Evolutionary conservation across 176 grass and related monocot species (phyloP).

Genomic region (Oryza meyeriana): DNA sequence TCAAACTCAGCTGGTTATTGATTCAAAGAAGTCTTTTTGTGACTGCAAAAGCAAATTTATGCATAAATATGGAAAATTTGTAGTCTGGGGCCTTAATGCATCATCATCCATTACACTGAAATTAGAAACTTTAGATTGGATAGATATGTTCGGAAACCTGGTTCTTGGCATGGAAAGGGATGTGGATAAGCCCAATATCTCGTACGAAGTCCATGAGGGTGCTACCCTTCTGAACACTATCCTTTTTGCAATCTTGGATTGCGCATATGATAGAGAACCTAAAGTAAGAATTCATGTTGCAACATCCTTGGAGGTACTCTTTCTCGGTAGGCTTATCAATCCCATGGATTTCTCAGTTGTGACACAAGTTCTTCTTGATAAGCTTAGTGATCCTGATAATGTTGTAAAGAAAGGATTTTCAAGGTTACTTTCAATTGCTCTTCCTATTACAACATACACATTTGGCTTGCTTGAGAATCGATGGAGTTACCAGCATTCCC

Average conservation of each 20-base stretch:
- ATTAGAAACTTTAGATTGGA: conserved; percentile 83
- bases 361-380: conserved; percentile 74
- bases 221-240: conserved; percentile 51
- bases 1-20: conserved; percentile 24
- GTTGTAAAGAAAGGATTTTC: conserved; percentile 69
- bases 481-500: conserved; percentile 37
- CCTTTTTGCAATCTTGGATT: conserved; percentile 78
- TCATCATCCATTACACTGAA: conserved; percentile 67
- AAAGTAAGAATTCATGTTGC: conserved; percentile 88
- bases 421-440: conserved; percentile 62
- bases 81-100: conserved; percentile 55
- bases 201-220: conserved; percentile 46
- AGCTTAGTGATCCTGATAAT: conserved; percentile 89
- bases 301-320: conserved; percentile 70
- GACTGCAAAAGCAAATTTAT: conserved; percentile 55
- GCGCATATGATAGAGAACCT: conserved; percentile 76
- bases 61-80: conserved; percentile 53
- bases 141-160: conserved; percentile 46
- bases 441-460: conserved; percentile 74
- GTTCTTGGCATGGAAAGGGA: conserved; percentile 48
- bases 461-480: conserved; percentile 64
- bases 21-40: conserved; percentile 32
- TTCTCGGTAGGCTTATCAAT: conserved; percentile 69
- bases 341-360: conserved; percentile 54
- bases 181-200: conserved; percentile 30